Percentiles rank a stretch among this genome's conserved stretches.
Evolutionary conservation across 2,329 filamentous ascomycete species (phyloP).

Genomic region (Aurifilum marmelostoma): DNA sequence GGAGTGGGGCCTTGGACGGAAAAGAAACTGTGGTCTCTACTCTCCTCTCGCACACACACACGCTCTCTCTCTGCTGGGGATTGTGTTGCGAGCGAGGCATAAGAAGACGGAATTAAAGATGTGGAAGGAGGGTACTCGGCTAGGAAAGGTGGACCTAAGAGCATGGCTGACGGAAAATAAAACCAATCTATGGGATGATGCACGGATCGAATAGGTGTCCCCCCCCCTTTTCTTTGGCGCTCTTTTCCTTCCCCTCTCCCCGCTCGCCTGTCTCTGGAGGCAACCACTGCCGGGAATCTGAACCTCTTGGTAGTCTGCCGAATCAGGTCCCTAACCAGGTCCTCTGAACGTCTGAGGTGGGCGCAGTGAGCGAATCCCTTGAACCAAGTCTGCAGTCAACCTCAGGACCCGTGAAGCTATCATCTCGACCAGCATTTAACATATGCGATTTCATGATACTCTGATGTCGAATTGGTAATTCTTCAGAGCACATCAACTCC

Average conservation of each 20-base stretch:
- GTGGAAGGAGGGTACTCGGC: neutral
- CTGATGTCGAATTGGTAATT: too few relatives aligned
- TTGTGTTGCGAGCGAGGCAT: neutral
- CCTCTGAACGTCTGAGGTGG: neutral
- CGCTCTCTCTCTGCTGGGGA: neutral
- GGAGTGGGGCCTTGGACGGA: neutral
- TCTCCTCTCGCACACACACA: too few relatives aligned
- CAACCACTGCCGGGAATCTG: neutral
- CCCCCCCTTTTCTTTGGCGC: neutral
- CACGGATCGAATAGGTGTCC: conserved; percentile 6
- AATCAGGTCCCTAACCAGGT: neutral
- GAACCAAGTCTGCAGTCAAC: neutral
- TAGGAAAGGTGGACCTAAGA: neutral
- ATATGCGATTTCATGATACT: too few relatives aligned
- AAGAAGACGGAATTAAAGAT: neutral
- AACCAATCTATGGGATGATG: conserved; percentile 5
- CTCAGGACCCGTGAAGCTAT: too few relatives aligned
- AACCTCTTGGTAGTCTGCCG: neutral
- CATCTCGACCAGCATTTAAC: neutral
- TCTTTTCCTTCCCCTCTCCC: neutral
- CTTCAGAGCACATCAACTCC: too few relatives aligned
- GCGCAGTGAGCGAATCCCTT: neutral
- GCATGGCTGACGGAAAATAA: conserved; percentile 2
- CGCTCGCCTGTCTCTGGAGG: neutral
- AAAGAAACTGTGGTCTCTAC: neutral